Evolutionary conservation across 805 yeast species (phyloP).

Genomic region (Schwanniomyces pseudopolymorphus): DNA sequence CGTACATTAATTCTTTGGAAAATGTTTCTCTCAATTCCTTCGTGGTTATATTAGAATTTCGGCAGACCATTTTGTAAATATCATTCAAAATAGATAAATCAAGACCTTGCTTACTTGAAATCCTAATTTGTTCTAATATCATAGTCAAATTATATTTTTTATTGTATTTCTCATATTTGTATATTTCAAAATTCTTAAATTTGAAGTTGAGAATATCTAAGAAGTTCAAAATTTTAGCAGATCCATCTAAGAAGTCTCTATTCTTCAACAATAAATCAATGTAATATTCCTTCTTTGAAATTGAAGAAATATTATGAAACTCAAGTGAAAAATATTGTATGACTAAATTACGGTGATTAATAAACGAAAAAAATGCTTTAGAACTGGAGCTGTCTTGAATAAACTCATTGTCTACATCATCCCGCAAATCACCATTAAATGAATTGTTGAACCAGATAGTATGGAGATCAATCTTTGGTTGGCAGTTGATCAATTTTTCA

Average conservation of each 20-base stretch:
- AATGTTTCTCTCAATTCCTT: conserved; percentile 20
- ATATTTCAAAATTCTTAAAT: conserved; percentile 43
- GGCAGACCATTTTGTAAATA: conserved; percentile 20
- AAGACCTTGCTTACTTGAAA: conserved; percentile 28
- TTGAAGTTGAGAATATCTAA: conserved; percentile 69
- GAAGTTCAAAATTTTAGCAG: conserved; percentile 67
- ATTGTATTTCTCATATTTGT: conserved; percentile 29
- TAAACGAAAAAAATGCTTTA: conserved; percentile 60
- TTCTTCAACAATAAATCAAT: conserved; percentile 53
- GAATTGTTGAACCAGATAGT: conserved; percentile 55
- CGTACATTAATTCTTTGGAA: conserved; percentile 25
- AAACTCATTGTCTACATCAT: conserved; percentile 27
- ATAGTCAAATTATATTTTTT: conserved; percentile 25
- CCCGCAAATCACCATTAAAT: conserved; percentile 43
- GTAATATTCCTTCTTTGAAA: conserved; percentile 53
- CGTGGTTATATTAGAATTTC: conserved; percentile 15
- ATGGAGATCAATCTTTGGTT: conserved; percentile 52
- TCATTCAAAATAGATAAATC: conserved; percentile 38
- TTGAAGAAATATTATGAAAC: conserved; percentile 55
- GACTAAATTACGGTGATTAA: conserved; percentile 57
- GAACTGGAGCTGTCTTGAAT: conserved; percentile 33
- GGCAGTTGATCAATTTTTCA: conserved; percentile 48
- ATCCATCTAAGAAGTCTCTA: conserved; percentile 50
- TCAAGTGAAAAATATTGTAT: conserved; percentile 71
- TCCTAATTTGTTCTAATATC: conserved; percentile 39